Conservation (phyloP, 768 basidiomycete genomes). For the Agrocybe chaxingu region DNA sequence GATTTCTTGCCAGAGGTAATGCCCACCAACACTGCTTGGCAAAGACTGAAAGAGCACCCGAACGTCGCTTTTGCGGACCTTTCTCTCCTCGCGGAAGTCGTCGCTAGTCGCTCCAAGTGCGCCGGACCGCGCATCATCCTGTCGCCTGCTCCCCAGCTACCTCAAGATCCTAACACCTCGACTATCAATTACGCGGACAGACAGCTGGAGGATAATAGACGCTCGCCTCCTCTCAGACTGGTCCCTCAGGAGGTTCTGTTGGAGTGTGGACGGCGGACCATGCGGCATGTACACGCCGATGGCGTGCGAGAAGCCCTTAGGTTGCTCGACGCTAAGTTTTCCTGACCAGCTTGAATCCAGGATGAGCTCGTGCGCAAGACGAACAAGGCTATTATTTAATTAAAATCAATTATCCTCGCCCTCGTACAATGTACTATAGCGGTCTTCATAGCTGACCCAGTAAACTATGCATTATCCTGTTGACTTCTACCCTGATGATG, state of each 20-base stretch:
- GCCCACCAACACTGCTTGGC: constrained; percentile 82
- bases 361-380: too few relatives aligned
- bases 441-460: too few relatives aligned
- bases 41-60: constrained; percentile 81
- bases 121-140: constrained; percentile 65
- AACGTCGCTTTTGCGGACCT: constrained; percentile 86
- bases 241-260: constrained; percentile 61
- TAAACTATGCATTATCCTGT: too few relatives aligned
- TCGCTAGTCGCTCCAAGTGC: constrained; percentile 78
- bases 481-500: too few relatives aligned
- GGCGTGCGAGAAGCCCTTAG: constrained; percentile 75
- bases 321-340: constrained; percentile 65
- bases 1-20: constrained; percentile 48
- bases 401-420: too few relatives aligned
- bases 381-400: too few relatives aligned
- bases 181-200: neutral
- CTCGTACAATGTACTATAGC: too few relatives aligned
- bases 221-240: constrained; percentile 44
- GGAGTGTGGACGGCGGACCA: constrained; percentile 56
- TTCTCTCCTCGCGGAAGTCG: constrained; percentile 82
- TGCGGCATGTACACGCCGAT: constrained; percentile 69
- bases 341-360: constrained; percentile 13
- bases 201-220: neutral
- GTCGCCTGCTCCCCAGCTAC: constrained; percentile 28
- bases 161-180: neutral